Conservation (phyloP, 2,329 filamentous ascomycete genomes). For the Pseudocercospora musae region DNA sequence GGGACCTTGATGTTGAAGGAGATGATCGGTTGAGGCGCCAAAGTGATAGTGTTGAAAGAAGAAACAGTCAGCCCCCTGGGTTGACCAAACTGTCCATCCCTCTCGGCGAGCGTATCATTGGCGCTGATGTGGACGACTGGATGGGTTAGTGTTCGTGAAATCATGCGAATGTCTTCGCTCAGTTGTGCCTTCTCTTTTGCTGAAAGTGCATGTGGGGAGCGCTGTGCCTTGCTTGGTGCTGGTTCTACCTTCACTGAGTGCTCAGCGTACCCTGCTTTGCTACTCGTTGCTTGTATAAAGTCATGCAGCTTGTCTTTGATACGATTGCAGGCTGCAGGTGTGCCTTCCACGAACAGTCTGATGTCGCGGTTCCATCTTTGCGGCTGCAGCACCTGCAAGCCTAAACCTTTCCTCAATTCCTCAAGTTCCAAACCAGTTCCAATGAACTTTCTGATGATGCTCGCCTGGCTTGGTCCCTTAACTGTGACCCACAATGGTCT, state of each 20-base stretch:
- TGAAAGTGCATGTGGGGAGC: not conserved
- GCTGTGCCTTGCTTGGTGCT: not conserved
- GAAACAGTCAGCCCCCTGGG: constrained; percentile 58
- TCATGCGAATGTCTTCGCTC: constrained; percentile 6
- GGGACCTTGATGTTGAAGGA: constrained; percentile 60
- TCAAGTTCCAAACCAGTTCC: not conserved
- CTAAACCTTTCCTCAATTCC: not conserved
- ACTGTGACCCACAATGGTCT: not conserved
- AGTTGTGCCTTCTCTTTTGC: not conserved
- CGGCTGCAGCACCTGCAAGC: not conserved
- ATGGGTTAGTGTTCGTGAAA: constrained; percentile 51
- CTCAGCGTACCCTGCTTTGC: not conserved
- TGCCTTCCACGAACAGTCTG: not conserved
- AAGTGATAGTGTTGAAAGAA: constrained; percentile 58
- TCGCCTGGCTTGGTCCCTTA: not conserved
- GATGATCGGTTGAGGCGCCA: constrained; percentile 54
- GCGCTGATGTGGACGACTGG: constrained; percentile 56
- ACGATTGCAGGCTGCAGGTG: not conserved
- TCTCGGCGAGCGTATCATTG: constrained; percentile 17
- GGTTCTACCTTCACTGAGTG: not conserved
- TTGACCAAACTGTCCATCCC: constrained; percentile 4
- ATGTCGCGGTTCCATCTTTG: not conserved
- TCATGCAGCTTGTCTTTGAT: not conserved
- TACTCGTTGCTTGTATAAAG: not conserved
- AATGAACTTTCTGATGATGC: not conserved